Conservation (phyloP, 2,329 filamentous ascomycete genomes). For the Colletotrichum gloeosporioides region DNA sequence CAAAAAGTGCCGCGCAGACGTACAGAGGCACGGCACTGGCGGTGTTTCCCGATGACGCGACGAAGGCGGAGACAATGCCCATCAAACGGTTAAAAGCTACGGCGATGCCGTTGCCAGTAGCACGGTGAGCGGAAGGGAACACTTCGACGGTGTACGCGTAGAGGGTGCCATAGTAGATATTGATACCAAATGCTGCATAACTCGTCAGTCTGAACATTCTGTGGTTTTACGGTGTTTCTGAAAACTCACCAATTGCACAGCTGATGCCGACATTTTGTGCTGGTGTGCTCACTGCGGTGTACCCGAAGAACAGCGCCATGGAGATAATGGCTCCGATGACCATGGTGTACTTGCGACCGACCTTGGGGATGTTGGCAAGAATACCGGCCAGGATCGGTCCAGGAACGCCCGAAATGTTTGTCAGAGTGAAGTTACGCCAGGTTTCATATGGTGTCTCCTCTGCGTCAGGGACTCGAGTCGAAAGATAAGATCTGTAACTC, state of each 20-base stretch:
- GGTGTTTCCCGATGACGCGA: slow-evolving; percentile 67
- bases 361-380: slow-evolving; percentile 63
- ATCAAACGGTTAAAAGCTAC: slow-evolving; percentile 76
- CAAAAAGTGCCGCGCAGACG: slow-evolving; percentile 70
- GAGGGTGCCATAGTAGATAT: slow-evolving; percentile 75
- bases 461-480: neutral
- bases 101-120: slow-evolving; percentile 76
- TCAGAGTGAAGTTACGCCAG: slow-evolving; percentile 77
- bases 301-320: slow-evolving; percentile 76
- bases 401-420: slow-evolving; percentile 70
- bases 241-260: slow-evolving; percentile 53
- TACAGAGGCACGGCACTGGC: slow-evolving; percentile 69
- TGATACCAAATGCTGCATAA: slow-evolving; percentile 64
- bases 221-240: neutral
- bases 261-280: slow-evolving; percentile 71
- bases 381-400: slow-evolving; percentile 73
- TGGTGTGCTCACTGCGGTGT: slow-evolving; percentile 69
- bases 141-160: slow-evolving; percentile 69
- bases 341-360: slow-evolving; percentile 71
- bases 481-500: slow-evolving; percentile 2
- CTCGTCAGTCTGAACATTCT: neutral
- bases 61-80: slow-evolving; percentile 74
- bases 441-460: slow-evolving; percentile 42
- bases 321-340: slow-evolving; percentile 69
- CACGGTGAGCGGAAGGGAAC: slow-evolving; percentile 71